phyloP scores from a whole-genome alignment of 352 stramenopile genomes.

The Globisporangium heterothallicum region DNA sequence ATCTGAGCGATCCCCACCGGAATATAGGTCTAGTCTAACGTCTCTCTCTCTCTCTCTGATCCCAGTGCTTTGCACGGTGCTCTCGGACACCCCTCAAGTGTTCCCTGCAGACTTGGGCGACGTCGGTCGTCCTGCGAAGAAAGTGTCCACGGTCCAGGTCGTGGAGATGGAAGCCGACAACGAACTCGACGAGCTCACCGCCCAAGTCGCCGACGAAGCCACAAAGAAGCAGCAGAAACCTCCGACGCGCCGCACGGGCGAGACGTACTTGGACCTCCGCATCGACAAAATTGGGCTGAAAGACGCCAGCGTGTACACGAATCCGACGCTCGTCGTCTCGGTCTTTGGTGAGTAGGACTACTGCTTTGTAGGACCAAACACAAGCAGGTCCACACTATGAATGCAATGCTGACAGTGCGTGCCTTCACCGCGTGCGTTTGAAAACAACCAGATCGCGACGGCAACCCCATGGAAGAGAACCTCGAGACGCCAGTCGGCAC shows the following conservation, averaged over 20 bases:
- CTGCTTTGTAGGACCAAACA: too few species aligned
- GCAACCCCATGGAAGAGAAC: conserved; percentile 46
- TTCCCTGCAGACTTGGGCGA: conserved; percentile 25
- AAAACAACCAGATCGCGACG: conserved; percentile 28
- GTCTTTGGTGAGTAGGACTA: conserved; percentile 31
- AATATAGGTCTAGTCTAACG: not conserved
- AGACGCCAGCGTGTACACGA: conserved; percentile 52
- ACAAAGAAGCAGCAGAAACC: conserved; percentile 2
- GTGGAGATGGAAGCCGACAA: conserved; percentile 21
- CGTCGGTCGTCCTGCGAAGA: conserved; percentile 16
- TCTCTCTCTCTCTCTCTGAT: not conserved
- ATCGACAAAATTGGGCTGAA: conserved; percentile 62
- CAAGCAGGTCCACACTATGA: too few species aligned
- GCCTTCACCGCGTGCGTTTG: too few species aligned
- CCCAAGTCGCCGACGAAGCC: not conserved
- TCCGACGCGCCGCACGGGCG: conserved; percentile 13
- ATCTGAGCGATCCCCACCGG: not conserved
- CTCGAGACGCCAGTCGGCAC: conserved; percentile 39
- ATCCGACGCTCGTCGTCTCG: conserved; percentile 59
- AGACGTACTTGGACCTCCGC: conserved; percentile 45
- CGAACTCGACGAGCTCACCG: conserved; percentile 14
- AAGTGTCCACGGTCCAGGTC: conserved; percentile 22
- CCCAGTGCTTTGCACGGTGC: conserved; percentile 29
- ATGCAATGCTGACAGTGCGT: too few species aligned
- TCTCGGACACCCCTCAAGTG: conserved; percentile 34